phyloP scores from a whole-genome alignment of 2,329 filamentous ascomycete species.

The Calycina herbarum region DNA sequence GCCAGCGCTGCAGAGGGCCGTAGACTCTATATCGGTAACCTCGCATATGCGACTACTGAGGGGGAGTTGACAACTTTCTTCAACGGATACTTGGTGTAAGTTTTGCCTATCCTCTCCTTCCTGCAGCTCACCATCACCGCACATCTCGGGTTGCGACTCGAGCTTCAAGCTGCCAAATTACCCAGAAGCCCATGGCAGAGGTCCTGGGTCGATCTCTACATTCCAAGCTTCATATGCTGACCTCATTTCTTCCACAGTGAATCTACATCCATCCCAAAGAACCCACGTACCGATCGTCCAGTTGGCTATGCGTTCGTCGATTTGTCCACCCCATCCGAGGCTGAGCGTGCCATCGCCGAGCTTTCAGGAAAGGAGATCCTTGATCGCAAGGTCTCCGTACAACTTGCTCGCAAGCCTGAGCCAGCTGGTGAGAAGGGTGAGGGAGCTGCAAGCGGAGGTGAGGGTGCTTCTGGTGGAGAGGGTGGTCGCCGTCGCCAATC shows the following conservation, averaged over 20 bases:
- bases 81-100: conserved; percentile 99
- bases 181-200: not conserved
- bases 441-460: conserved; percentile 67
- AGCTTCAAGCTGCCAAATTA: not conserved
- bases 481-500: conserved; percentile 63
- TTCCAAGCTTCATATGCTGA: conserved; percentile 36
- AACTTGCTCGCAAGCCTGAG: conserved; percentile 97
- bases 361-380: conserved; percentile 97
- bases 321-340: conserved; percentile 90
- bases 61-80: conserved; percentile 99
- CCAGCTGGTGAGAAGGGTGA: conserved; percentile 75
- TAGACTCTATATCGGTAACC: conserved; percentile 99
- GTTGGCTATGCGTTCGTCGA: conserved; percentile 99
- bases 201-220: not conserved
- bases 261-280: conserved; percentile 98
- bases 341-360: conserved; percentile 91
- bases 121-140: not conserved
- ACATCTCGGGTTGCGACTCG: not conserved
- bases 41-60: conserved; percentile 99
- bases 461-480: conserved; percentile 66
- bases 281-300: conserved; percentile 96
- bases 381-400: conserved; percentile 98
- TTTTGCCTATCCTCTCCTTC: conserved; percentile 35
- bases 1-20: conserved; percentile 98
- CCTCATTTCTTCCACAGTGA: conserved; percentile 60